Evolutionary conservation across 441 rosid species (phyloP).

Genomic region (Populus hybrid): DNA sequence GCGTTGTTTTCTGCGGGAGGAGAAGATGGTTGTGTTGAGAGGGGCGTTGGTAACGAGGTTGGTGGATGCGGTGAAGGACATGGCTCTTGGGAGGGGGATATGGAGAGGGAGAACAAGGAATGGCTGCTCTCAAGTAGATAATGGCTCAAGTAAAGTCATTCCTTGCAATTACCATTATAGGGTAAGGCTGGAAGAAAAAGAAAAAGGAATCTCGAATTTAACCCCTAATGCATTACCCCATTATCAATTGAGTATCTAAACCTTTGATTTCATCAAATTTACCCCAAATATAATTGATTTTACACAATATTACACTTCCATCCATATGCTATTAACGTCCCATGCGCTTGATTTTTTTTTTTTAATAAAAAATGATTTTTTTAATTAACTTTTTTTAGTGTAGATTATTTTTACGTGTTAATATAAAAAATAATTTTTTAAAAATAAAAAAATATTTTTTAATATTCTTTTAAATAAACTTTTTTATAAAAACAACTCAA

Average conservation of each 20-base stretch:
- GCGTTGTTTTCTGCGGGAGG: slow-evolving; percentile 23
- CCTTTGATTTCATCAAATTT: background rate
- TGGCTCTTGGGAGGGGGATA: background rate
- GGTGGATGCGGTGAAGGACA: slow-evolving; percentile 44
- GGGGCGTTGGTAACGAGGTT: slow-evolving; percentile 31
- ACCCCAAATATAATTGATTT: background rate
- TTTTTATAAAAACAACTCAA: too few relatives aligned
- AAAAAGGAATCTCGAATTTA: too few relatives aligned
- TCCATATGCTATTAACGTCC: too few relatives aligned
- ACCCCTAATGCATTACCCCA: background rate
- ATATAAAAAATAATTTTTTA: too few relatives aligned
- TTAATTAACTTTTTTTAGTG: too few relatives aligned
- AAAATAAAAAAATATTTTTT: too few relatives aligned
- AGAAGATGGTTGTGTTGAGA: slow-evolving; percentile 29
- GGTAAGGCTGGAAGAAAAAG: background rate
- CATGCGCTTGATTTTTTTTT: too few relatives aligned
- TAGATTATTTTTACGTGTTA: too few relatives aligned
- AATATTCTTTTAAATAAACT: too few relatives aligned
- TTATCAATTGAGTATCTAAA: background rate
- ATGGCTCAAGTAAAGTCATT: background rate
- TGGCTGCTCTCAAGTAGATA: background rate
- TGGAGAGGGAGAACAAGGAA: background rate
- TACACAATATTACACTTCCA: too few relatives aligned
- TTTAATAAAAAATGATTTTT: too few relatives aligned
- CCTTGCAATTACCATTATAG: background rate